Conservation (phyloP, 2,329 filamentous ascomycete genomes). For the Cladosporium sp. region DNA sequence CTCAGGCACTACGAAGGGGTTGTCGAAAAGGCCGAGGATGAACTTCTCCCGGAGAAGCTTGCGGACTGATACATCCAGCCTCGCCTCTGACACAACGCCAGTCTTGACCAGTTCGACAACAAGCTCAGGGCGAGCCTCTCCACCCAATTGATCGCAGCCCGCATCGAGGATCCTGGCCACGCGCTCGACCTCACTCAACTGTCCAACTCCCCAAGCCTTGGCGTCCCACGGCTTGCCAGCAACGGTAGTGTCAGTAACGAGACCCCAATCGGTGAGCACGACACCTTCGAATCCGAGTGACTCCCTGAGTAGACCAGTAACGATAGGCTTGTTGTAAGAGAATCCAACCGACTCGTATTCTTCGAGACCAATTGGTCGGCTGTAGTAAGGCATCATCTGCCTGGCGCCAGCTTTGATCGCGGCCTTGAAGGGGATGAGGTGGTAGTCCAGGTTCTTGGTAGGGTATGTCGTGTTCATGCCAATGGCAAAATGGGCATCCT, state of each 20-base stretch:
- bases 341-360: constrained; percentile 51
- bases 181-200: constrained; percentile 45
- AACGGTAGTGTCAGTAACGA: constrained; percentile 50
- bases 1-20: constrained; percentile 51
- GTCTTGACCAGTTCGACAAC: constrained; percentile 2
- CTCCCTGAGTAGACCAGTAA: constrained; percentile 69
- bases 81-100: constrained; percentile 38
- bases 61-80: constrained; percentile 49
- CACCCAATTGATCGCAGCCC: constrained; percentile 55
- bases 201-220: constrained; percentile 53
- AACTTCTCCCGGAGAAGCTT: constrained; percentile 54
- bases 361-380: constrained; percentile 47
- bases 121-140: constrained; percentile 48
- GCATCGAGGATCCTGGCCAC: constrained; percentile 49
- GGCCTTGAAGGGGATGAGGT: constrained; percentile 54
- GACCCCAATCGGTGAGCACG: constrained; percentile 65
- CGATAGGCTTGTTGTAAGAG: constrained; percentile 55
- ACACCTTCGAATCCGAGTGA: constrained; percentile 71
- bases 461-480: constrained; percentile 55
- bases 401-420: constrained; percentile 51
- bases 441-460: constrained; percentile 52
- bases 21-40: constrained; percentile 53
- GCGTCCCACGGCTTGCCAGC: constrained; percentile 48
- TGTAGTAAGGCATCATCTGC: constrained; percentile 57
- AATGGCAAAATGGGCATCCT: constrained; percentile 55